Evolutionary conservation across 257 asterid species (phyloP).

Genomic region (Ajuga chamaepitys): DNA sequence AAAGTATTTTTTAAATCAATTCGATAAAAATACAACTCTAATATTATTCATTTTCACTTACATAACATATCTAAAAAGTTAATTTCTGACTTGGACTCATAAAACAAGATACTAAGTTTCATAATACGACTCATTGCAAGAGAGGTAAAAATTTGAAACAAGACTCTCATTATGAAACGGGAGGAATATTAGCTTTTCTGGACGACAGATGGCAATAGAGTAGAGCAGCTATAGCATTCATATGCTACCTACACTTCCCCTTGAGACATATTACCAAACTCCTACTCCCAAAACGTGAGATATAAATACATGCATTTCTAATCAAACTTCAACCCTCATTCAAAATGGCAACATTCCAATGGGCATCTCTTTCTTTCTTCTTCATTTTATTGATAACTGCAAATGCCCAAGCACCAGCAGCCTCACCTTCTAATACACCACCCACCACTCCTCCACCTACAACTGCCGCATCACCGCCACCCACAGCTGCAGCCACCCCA

Average conservation of each 20-base stretch:
- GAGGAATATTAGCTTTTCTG: constrained; percentile 1
- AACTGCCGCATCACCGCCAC: constrained; percentile 27
- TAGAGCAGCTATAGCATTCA: constrained; percentile 28
- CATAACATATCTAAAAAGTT: too few species aligned
- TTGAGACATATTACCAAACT: constrained; percentile 48
- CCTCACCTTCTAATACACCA: constrained; percentile 52
- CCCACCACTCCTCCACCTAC: constrained; percentile 32
- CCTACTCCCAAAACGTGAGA: not conserved
- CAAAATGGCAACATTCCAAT: constrained; percentile 47
- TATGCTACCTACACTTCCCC: constrained; percentile 30
- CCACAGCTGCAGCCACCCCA: constrained; percentile 39
- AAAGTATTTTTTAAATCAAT: too few species aligned
- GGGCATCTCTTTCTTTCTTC: constrained; percentile 42
- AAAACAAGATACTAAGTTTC: too few species aligned
- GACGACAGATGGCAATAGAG: constrained; percentile 19
- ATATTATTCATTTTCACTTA: too few species aligned
- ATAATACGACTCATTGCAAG: too few species aligned
- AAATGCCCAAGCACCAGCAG: constrained; percentile 78
- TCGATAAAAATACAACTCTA: too few species aligned
- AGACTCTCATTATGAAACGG: too few species aligned
- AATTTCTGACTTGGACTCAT: too few species aligned
- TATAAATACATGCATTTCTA: constrained; percentile 22
- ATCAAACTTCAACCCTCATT: constrained; percentile 21
- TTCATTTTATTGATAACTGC: constrained; percentile 44
- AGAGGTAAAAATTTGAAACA: too few species aligned